Evolutionary conservation across 2,329 filamentous ascomycete species (phyloP).

Genomic region (Cyclaneusma minus): DNA sequence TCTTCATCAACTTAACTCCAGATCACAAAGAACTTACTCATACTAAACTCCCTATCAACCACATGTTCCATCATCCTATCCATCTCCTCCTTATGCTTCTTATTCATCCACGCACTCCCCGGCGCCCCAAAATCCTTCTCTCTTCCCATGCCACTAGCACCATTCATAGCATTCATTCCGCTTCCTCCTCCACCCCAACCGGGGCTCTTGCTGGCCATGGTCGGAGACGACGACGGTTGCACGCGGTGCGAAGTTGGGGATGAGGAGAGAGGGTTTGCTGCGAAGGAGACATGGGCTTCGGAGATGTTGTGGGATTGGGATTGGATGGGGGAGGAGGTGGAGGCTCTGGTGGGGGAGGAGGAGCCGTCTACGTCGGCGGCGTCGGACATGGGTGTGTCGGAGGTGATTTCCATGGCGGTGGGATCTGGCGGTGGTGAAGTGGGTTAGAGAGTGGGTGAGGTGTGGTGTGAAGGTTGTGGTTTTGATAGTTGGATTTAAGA

Average conservation of each 20-base stretch:
- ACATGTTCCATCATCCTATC: conserved; percentile 30
- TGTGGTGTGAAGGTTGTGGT: too few species aligned
- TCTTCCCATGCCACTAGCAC: conserved; percentile 3
- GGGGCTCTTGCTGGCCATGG: background rate
- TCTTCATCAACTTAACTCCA: background rate
- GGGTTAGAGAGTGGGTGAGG: too few species aligned
- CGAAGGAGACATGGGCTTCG: background rate
- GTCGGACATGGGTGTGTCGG: too few species aligned
- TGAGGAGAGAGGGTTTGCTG: conserved; percentile 1
- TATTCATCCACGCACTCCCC: conserved; percentile 36
- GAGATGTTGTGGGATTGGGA: background rate
- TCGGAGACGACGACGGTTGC: conserved; percentile 1
- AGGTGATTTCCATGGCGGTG: too few species aligned
- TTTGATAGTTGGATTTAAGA: too few species aligned
- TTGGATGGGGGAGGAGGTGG: too few species aligned
- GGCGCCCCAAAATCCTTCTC: conserved; percentile 20
- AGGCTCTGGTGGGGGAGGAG: too few species aligned
- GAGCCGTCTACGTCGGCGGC: too few species aligned
- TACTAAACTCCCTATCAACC: conserved; percentile 33
- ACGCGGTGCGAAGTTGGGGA: conserved; percentile 3
- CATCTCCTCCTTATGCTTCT: conserved; percentile 40
- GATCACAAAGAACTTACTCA: conserved; percentile 20
- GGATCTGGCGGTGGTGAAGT: too few species aligned
- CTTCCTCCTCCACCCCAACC: conserved; percentile 1
- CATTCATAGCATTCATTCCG: too few species aligned